These are phyloP conservation scores for Rhizophora apiculata DNA, from an alignment of 345 rosid genomes.

Conservation along the genomic window DNA sequence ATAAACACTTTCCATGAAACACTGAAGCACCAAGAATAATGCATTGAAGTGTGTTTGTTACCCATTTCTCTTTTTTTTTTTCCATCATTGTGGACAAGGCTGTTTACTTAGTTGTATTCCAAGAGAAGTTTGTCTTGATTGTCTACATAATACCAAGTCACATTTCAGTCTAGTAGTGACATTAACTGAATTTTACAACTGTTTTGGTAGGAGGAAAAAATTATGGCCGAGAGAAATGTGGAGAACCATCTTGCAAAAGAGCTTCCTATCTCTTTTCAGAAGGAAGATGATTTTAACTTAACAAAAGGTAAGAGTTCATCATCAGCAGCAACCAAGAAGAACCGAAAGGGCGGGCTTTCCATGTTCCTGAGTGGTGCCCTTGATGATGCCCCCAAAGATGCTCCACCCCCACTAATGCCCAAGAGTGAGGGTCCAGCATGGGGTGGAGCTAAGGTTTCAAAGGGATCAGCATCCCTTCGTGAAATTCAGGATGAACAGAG, in stretches of 20 bases:
- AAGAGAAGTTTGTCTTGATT: too few species aligned
- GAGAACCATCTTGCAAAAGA: conserved; percentile 35
- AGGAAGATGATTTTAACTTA: conserved; percentile 35
- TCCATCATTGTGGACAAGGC: too few species aligned
- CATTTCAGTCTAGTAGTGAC: too few species aligned
- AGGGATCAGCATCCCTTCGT: conserved; percentile 73
- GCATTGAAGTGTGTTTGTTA: not conserved
- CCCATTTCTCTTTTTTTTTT: too few species aligned
- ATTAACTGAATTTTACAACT: not conserved
- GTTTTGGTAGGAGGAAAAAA: conserved; percentile 41
- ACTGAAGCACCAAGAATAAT: not conserved
- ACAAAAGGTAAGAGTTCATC: conserved; percentile 41
- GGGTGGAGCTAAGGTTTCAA: conserved; percentile 87
- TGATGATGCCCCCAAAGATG: conserved; percentile 57
- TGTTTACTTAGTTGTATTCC: too few species aligned
- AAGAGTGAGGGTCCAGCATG: conserved; percentile 86
- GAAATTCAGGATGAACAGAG: conserved; percentile 90
- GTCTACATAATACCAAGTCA: too few species aligned
- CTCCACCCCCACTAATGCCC: conserved; percentile 56
- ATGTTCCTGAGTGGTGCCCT: conserved; percentile 98
- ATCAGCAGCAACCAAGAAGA: conserved; percentile 54
- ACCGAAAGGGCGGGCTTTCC: conserved; percentile 91
- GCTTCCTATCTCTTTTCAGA: conserved; percentile 35
- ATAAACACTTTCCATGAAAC: not conserved
- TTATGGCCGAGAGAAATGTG: conserved; percentile 17